These are phyloP conservation scores for Smittium mucronatum DNA, from an alignment of 371 early-diverging fungal species.

Conservation along the genomic window DNA sequence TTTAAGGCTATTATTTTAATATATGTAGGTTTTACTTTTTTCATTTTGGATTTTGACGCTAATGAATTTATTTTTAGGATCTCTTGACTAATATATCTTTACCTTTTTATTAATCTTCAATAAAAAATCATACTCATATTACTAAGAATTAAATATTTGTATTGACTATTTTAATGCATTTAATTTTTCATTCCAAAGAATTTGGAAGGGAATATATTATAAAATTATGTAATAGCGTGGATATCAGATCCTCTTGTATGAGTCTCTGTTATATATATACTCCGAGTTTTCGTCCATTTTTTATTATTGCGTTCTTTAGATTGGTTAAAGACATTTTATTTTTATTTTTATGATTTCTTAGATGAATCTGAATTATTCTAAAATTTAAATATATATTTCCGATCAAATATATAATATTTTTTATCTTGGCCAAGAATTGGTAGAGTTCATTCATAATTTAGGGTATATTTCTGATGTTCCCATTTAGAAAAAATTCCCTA, in stretches of 20 bases:
- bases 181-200: not conserved
- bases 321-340: not conserved
- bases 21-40: not conserved
- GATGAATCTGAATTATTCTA: not conserved
- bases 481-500: not conserved
- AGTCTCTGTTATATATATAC: conserved; percentile 11
- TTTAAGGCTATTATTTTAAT: not conserved
- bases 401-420: not conserved
- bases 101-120: not conserved
- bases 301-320: not conserved
- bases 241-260: conserved; percentile 13
- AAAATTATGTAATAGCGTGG: conserved; percentile 14
- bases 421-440: conserved; percentile 10
- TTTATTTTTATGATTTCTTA: not conserved
- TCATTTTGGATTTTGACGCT: conserved; percentile 8
- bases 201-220: conserved; percentile 10
- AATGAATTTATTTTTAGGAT: not conserved
- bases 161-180: not conserved
- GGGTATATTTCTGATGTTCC: not conserved
- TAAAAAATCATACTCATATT: conserved; percentile 14
- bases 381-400: conserved; percentile 7
- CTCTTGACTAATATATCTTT: not conserved
- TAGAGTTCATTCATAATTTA: not conserved
- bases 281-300: not conserved
- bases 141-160: not conserved